Conservation (phyloP, 371 early-diverging fungal genomes). For the Mortierella sp. region DNA sequence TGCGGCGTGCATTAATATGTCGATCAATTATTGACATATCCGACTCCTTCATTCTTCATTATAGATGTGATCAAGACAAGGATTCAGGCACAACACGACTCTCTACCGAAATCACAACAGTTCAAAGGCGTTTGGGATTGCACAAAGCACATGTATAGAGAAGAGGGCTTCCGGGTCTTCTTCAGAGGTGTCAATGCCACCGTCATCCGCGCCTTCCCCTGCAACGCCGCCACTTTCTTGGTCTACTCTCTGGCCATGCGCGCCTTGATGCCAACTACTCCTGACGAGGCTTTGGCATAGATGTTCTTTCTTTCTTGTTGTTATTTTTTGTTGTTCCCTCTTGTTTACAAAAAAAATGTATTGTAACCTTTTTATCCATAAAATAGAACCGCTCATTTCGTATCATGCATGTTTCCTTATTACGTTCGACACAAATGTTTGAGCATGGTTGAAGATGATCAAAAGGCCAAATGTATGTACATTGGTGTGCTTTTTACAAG, state of each 20-base stretch:
- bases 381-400: not conserved
- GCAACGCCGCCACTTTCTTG: constrained; percentile 87
- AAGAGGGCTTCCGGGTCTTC: constrained; percentile 75
- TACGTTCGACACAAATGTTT: no score
- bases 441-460: no score
- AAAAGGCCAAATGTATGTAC: no score
- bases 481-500: no score
- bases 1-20: not conserved
- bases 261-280: constrained; percentile 34
- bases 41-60: not conserved
- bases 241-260: constrained; percentile 73
- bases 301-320: not conserved
- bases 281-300: constrained; percentile 44
- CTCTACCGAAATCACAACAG: constrained; percentile 49
- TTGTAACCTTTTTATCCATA: not conserved
- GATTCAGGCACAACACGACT: constrained; percentile 73
- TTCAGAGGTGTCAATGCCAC: constrained; percentile 84
- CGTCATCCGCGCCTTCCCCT: constrained; percentile 85
- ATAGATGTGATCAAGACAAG: constrained; percentile 86
- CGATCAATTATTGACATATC: not conserved
- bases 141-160: constrained; percentile 63
- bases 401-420: not conserved
- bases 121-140: constrained; percentile 70
- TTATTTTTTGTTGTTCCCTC: not conserved
- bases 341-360: not conserved